These are phyloP conservation scores for Spergularia bocconei DNA, from an alignment of 148 eudicot species.

Conservation along the genomic window DNA sequence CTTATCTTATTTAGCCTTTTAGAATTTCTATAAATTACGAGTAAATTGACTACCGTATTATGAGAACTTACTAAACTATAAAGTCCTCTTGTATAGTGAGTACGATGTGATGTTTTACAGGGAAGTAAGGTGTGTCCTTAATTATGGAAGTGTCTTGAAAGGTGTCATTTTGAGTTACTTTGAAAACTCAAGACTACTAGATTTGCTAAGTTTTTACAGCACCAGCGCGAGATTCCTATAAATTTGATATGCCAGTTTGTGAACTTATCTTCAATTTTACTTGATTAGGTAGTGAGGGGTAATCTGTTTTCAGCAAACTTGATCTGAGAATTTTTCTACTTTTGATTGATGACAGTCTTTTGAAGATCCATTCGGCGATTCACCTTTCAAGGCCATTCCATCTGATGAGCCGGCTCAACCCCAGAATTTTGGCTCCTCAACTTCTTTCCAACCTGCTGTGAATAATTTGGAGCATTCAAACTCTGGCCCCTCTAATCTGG, in stretches of 20 bases:
- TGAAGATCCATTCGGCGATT: conserved; percentile 92
- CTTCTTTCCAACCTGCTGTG: conserved; percentile 40
- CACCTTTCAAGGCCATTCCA: conserved; percentile 79
- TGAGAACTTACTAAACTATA: no score
- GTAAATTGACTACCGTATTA: no score
- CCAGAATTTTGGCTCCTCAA: conserved; percentile 32
- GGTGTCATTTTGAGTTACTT: background rate
- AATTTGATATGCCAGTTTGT: background rate
- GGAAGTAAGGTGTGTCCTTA: no score
- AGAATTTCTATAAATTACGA: no score
- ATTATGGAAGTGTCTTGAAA: background rate
- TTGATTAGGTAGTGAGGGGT: background rate
- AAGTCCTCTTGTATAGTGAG: background rate
- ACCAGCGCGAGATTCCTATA: background rate
- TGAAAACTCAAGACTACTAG: background rate
- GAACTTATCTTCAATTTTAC: background rate
- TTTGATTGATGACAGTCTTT: conserved; percentile 43
- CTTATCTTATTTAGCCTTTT: no score
- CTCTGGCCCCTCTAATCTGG: conserved; percentile 27
- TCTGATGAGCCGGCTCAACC: conserved; percentile 46
- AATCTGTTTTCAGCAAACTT: no score
- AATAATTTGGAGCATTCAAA: conserved; percentile 27
- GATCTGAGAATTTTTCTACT: background rate
- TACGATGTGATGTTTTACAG: no score
- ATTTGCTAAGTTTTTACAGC: background rate